Percentiles rank a stretch among this genome's conserved stretches.
These are phyloP conservation scores for Russula olivacea DNA, from an alignment of 768 basidiomycete species.

Conservation along the genomic window DNA sequence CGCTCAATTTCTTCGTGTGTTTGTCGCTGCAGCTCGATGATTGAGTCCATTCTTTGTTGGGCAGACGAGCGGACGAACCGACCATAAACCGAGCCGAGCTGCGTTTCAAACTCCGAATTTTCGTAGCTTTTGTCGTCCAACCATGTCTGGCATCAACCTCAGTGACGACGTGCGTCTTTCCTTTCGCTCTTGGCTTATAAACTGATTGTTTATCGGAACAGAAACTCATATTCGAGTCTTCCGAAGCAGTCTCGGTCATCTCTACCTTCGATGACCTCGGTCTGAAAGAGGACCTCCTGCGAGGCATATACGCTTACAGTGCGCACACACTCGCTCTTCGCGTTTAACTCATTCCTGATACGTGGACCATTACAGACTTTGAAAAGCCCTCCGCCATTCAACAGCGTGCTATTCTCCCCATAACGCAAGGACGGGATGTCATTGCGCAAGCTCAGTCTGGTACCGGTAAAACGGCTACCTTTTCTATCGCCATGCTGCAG, in stretches of 20 bases:
- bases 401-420: slow-evolving; percentile 94
- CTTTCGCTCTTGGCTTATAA: not conserved
- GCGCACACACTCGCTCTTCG: slow-evolving; percentile 28
- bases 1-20: slow-evolving; percentile 95
- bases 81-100: not conserved
- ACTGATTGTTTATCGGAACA: slow-evolving; percentile 28
- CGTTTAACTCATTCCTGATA: slow-evolving; percentile 9
- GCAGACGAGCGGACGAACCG: not conserved
- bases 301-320: slow-evolving; percentile 99
- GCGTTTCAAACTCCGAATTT: slow-evolving; percentile 19
- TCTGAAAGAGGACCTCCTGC: slow-evolving; percentile 89
- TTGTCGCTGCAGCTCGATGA: slow-evolving; percentile 90
- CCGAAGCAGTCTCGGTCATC: slow-evolving; percentile 83
- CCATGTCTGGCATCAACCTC: slow-evolving; percentile 75
- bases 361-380: slow-evolving; percentile 49
- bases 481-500: slow-evolving; percentile 96
- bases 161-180: slow-evolving; percentile 70
- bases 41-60: slow-evolving; percentile 67
- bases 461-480: slow-evolving; percentile 99
- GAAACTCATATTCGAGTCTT: slow-evolving; percentile 95
- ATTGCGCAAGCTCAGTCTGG: slow-evolving; percentile 99
- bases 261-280: slow-evolving; percentile 87
- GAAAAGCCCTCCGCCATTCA: slow-evolving; percentile 99
- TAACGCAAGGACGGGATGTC: slow-evolving; percentile 93
- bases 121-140: not conserved